phyloP scores from a whole-genome alignment of 495 filamentous ascomycete genomes.

The Neurospora sp. region DNA sequence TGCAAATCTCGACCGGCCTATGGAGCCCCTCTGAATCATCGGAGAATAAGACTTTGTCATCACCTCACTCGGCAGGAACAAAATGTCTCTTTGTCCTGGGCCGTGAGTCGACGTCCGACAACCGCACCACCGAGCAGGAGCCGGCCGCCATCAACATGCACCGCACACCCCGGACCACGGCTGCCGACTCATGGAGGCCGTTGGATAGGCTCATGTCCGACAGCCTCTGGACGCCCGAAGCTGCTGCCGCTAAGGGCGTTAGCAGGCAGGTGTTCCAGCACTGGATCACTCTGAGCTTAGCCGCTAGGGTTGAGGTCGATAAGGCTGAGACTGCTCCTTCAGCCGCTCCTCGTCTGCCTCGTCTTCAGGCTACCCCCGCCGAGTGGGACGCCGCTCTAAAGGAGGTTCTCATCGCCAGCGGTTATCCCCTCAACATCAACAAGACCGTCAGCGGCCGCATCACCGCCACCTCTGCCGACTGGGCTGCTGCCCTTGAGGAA shows the following conservation, averaged over 20 bases:
- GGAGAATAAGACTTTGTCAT: conserved; percentile 1
- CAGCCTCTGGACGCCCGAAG: conserved; percentile 20
- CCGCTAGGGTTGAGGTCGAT: neutral
- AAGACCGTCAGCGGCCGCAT: too few species aligned
- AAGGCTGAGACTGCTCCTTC: neutral
- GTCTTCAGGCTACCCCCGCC: conserved; percentile 13
- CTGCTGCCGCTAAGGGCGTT: neutral
- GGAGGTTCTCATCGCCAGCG: conserved; percentile 19
- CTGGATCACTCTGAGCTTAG: neutral
- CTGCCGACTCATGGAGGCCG: conserved; percentile 9
- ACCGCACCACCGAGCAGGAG: conserved; percentile 25
- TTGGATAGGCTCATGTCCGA: conserved; percentile 21
- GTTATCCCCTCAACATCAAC: neutral
- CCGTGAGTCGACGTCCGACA: conserved; percentile 4
- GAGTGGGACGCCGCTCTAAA: conserved; percentile 28
- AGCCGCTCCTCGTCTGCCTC: neutral
- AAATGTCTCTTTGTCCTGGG: neutral
- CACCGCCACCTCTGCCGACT: conserved; percentile 11
- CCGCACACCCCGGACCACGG: conserved; percentile 11
- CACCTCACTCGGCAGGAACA: conserved; percentile 14
- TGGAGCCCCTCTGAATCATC: conserved; percentile 11
- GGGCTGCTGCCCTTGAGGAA: conserved; percentile 16
- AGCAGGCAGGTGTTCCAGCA: conserved; percentile 3
- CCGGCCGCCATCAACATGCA: conserved; percentile 24
- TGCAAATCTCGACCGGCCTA: conserved; percentile 11